Evolutionary conservation across 768 basidiomycete species (phyloP).

Genomic region (Kwoniella heveanensis): DNA sequence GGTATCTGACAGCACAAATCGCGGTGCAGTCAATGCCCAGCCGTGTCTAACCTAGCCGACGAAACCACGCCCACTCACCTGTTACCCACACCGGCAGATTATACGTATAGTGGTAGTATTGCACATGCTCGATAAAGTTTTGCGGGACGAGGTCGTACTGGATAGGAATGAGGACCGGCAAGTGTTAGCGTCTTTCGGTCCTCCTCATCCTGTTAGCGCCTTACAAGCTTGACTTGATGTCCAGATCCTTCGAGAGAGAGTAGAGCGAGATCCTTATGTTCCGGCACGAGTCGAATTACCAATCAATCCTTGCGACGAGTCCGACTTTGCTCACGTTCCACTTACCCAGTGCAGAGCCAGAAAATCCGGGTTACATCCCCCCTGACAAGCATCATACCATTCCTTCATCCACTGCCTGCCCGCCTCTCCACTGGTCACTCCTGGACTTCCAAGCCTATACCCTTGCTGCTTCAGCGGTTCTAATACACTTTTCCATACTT

Average conservation of each 20-base stretch:
- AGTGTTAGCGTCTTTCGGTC: too few species aligned
- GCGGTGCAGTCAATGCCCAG: too few species aligned
- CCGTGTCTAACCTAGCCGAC: too few species aligned
- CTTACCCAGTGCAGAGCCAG: conserved; percentile 61
- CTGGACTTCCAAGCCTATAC: conserved; percentile 63
- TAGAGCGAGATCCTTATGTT: too few species aligned
- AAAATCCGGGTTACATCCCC: conserved; percentile 64
- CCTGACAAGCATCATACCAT: conserved; percentile 62
- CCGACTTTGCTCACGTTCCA: neutral
- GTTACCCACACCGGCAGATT: conserved; percentile 65
- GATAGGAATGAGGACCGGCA: neutral
- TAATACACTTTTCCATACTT: conserved; percentile 62
- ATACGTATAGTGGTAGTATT: conserved; percentile 63
- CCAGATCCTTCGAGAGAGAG: too few species aligned
- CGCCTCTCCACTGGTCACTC: conserved; percentile 61
- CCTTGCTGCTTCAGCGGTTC: conserved; percentile 61
- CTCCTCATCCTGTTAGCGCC: too few species aligned
- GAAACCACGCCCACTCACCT: too few species aligned
- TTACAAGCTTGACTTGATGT: too few species aligned
- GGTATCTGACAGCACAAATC: too few species aligned
- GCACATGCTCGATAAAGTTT: conserved; percentile 62
- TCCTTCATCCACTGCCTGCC: conserved; percentile 65
- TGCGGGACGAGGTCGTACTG: conserved; percentile 66
- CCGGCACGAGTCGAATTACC: too few species aligned
- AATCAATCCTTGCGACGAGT: too few species aligned